These are phyloP conservation scores for Fusarium nodosum DNA, from an alignment of 2,329 filamentous ascomycete genomes.

Conservation along the genomic window DNA sequence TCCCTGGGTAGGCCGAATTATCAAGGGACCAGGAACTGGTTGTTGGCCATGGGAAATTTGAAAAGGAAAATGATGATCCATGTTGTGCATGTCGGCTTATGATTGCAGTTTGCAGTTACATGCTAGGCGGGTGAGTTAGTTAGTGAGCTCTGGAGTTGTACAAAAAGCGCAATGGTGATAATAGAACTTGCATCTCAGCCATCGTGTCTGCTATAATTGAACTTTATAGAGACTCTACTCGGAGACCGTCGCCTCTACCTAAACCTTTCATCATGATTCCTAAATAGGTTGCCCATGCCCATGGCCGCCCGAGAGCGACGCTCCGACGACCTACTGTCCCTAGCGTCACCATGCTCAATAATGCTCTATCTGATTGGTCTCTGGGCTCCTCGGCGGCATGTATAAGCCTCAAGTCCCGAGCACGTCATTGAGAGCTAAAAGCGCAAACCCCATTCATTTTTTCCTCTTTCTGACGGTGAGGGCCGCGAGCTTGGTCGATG, in stretches of 20 bases:
- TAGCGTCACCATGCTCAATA: constrained; percentile 36
- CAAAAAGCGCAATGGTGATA: not conserved
- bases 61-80: constrained; percentile 24
- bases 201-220: not conserved
- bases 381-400: constrained; percentile 45
- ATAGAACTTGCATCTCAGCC: not conserved
- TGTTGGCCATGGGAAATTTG: constrained; percentile 8
- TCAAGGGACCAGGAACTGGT: constrained; percentile 31
- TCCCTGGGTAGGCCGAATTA: constrained; percentile 10
- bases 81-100: constrained; percentile 14
- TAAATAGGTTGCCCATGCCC: not conserved
- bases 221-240: not conserved
- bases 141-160: not conserved
- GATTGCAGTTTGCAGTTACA: not conserved
- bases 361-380: constrained; percentile 46
- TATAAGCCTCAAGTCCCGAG: constrained; percentile 53
- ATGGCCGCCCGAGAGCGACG: constrained; percentile 47
- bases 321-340: constrained; percentile 41
- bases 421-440: constrained; percentile 54
- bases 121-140: not conserved
- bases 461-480: constrained; percentile 39
- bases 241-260: constrained; percentile 15
- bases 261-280: constrained; percentile 33
- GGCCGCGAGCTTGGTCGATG: constrained; percentile 31
- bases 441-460: constrained; percentile 49